Evolutionary conservation across 371 early-diverging fungal species (phyloP), one percentile per base, ranked within the genome.

Genomic region (Mortierella sp.): DNA sequence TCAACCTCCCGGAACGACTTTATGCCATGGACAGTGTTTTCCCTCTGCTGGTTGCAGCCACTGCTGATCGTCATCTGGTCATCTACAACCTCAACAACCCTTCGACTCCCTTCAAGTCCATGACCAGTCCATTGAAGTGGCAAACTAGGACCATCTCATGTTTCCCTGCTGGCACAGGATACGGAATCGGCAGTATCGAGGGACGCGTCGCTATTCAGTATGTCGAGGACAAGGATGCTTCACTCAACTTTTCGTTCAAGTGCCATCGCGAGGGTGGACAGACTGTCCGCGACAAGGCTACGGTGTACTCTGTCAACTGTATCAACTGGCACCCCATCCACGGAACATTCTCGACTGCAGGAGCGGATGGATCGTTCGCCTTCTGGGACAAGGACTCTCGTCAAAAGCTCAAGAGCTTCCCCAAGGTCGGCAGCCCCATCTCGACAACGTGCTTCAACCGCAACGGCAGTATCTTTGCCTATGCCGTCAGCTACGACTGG

Each of bases 401-500:
- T 87, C 95, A 95, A 76, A 94, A 96, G 72, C 90, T 98, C 75
- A 97, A 97, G 90, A 79, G 89, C 8, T 93, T 95, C 84, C 74
- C 87, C 46, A 91, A 91, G 46, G 88, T 90, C 18, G 93, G 92
- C 27, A 89, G 82, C n/a, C 95, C 96, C 32, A 95, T 99, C 71
- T 87, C 96, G 3, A 90, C 94, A 51, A 92, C 96, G 4, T 93
- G 96, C 4, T 98, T 98, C 89, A 98, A 96, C 82, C 90, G 93
- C 55, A 95, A 95, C 58, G 99, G 99, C 46, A 91, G 89, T 49
- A 96, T 98, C 71, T 97, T 98, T 88, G 98, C 98, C 21, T 99
- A 99, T 87, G 98, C 97, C 1, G 88, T 94, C 24, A 94, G 97
- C 27, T 98, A 99, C 86, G 99, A 99, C 89, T 99, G 99, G 99